Evolutionary conservation across 768 basidiomycete species (phyloP), one percentile per base, ranked within the genome.

Genomic region (Serendipita sp.): DNA sequence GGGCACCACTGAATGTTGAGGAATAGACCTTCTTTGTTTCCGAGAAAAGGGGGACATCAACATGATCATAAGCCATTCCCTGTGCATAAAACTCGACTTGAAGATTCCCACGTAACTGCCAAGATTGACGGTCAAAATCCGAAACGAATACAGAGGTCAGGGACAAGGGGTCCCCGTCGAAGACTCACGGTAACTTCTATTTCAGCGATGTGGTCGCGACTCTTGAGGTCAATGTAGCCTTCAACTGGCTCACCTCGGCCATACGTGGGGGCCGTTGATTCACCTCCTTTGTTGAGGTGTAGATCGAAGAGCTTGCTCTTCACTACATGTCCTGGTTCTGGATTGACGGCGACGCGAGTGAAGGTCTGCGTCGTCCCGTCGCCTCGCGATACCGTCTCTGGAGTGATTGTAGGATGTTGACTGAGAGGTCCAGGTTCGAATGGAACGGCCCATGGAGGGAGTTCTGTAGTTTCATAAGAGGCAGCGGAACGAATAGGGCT

Each of bases 181-280:
- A 45, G 10, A 60, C 55, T 60, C 36, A 60, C 55, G 29, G 27
- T 60, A 37, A 60, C 27, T n/a, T 60, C 55, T 23, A 60, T 60
- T n/a, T 36, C 33, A 1, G 27, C 11, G 34, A 60, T 33, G 55
- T 60, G 29, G 36, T 60, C 36, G 8, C 23, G 34, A n/a, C 27
- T 60, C 55, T 60, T 60, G 16, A 60, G 33, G 29, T 60, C 55
- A 36, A 60, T 34, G 34, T 36, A 36, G 4, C 55, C 55, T 10
- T 31, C 36, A 5, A 60, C 55, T 31, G 33, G 27, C n/a, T 60
- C 55, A 11, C 55, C 55, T 34, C 36, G 27, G 2, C 55, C 55
- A 60, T 60, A 60, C 10, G 1, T 8, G 10, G 55, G 55, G 0
- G 34, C 29, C 3, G 29, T 60, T 10, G 4, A 10, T 11, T n/a